Base-by-base conservation (phyloP, 2,329 filamentous ascomycete genomes). In the Kalmusia sp. region DNA sequence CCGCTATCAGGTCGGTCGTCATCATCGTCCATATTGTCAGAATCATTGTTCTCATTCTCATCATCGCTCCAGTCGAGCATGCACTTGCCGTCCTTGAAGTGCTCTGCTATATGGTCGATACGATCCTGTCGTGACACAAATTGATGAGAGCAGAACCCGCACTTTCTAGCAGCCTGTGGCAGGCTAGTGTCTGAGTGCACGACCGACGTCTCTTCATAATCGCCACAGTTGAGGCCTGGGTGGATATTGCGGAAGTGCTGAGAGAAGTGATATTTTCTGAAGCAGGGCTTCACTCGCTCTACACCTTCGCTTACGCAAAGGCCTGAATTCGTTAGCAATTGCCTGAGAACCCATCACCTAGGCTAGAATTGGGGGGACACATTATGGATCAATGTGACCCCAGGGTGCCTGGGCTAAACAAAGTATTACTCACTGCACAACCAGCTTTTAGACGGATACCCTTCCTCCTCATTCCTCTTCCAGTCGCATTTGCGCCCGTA, bases 171-270 rank as follows among this genome's bases (percentile, higher is more conserved):
- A 14, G 30, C 15, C 21, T 31, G 21, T 19, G 72, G 72, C 49
- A 74, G 73, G 19, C 66, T 62, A 8, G 71, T 71, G 37, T 72
- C 69, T 2, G 69, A 68, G 47, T 65, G 59, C 14, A 74, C 69
- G 6, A 67, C 46, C 45, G 67, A 70, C 11, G 68, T 54, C 31
- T 67, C 66, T 47, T 74, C 69, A 47, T 67, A 69, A 33, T 71
- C 64, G 11, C 64, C 67, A 19, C 61, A 59, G 49, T 68, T 66
- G 27, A 71, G 47, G 3, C 63, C 62, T 19, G 70, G 69, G 45
- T 74, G 72, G n/a, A 73, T 69, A 35, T 74, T 74, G 21, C 69
- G 62, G 58, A 74, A 74, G 54, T 74, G 72, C 59, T 74, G 70
- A 21, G 65, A 64, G 54, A 74, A 72, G 40, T 74, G 72, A 48